Evolutionary conservation across 2,329 filamentous ascomycete genomes (phyloP).

Genomic region (Fusarium sp.): DNA sequence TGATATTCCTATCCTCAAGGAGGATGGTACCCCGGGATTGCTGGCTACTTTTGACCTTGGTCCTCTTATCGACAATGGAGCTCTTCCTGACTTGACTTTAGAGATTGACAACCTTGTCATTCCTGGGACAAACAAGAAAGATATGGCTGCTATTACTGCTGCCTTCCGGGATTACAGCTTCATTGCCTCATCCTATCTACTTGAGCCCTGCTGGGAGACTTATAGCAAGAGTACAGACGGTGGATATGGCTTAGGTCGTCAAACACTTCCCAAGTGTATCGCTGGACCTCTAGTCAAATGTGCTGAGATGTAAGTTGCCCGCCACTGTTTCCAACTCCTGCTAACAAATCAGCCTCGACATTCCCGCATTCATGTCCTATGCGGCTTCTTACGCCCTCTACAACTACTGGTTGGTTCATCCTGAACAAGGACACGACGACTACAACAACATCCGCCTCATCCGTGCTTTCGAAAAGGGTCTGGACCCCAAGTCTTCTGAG

Average conservation of each 20-base stretch:
- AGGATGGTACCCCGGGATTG: conserved; percentile 33
- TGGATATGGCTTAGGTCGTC: conserved; percentile 34
- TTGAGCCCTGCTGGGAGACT: conserved; percentile 40
- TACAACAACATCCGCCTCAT: conserved; percentile 84
- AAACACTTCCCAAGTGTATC: conserved; percentile 40
- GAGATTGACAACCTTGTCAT: conserved; percentile 40
- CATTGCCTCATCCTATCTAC: conserved; percentile 38
- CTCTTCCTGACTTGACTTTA: conserved; percentile 34
- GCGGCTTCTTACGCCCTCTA: conserved; percentile 78
- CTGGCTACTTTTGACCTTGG: conserved; percentile 37
- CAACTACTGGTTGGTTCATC: conserved; percentile 76
- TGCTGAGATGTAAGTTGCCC: conserved; percentile 33
- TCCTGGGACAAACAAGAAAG: conserved; percentile 30
- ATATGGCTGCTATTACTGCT: conserved; percentile 41
- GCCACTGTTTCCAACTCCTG: rapidly evolving
- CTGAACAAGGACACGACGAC: conserved; percentile 67
- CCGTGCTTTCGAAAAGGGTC: conserved; percentile 90
- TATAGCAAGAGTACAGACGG: conserved; percentile 34
- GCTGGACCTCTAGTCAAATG: conserved; percentile 42
- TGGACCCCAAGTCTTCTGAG: conserved; percentile 89
- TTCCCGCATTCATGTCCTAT: conserved; percentile 54
- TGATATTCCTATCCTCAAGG: conserved; percentile 42
- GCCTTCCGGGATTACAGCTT: conserved; percentile 42
- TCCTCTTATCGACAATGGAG: conserved; percentile 34
- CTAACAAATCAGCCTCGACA: conserved; percentile 33